Evolutionary conservation across 306 rosid species (phyloP), one percentile per base, ranked within the genome.

Genomic region (Crotalaria pallida): DNA sequence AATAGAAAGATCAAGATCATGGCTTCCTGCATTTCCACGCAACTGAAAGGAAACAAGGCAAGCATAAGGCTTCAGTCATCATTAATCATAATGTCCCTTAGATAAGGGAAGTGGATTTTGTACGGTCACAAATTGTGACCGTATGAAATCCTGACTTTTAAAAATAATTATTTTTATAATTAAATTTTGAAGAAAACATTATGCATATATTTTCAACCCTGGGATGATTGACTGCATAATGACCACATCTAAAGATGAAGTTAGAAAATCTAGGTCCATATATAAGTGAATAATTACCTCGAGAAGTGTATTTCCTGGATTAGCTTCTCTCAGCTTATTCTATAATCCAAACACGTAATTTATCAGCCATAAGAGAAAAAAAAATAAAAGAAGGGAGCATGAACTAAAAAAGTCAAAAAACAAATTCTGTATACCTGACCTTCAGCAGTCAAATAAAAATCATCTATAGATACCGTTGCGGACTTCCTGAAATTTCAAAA

Each of bases 11-110:
- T 82, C 41, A 82, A 94, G 97, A 83, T 94, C 97, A 48, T 94
- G 99, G 81, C 96, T 94, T 55, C 99, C 98, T 15, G 98, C 97
- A 77, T 84, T 94, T 83, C 97, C 96, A 4, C 97, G 95, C 10
- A 51, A 77, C 97, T 94, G 52, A 47, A 59, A 53, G 50, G 47
- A 18, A 81, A 62, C 33, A 77, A 62, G 71, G 33, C 34, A 23
- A 40, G 12, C n/a, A 67, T 57, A 6, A 68, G 1, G n/a, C 40
- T 29, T 48, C 23, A 78, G 77, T 58, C 40, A n/a, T 16, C 58
- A 50, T 2, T 36, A 72, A 38, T 22, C 11, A 38, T 9, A 19
- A 58, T 51, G 53, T 58, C 41, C 72, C 31, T 64, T 64, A 34
- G 50, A 76, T 43, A 53, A n/a, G n/a, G n/a, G n/a, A n/a, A n/a